Evolutionary conservation across 257 asterid genomes (phyloP).

Genomic region (Solanum ossicruentum): DNA sequence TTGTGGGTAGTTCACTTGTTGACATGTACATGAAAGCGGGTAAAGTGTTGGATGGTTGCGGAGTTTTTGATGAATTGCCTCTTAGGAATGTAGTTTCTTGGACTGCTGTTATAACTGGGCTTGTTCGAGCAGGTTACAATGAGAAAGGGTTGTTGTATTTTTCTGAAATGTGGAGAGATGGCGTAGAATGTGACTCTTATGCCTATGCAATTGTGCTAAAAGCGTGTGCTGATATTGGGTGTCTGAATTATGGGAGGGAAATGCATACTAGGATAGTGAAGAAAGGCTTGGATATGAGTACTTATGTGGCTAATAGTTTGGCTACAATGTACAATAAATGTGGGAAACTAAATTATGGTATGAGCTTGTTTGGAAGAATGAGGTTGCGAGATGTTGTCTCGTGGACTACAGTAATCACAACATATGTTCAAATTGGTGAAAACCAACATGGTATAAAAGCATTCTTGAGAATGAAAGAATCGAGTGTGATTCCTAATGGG

Average conservation of each 20-base stretch:
- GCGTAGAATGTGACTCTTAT: slow-evolving; percentile 53
- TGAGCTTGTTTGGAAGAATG: slow-evolving; percentile 49
- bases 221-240: slow-evolving; percentile 71
- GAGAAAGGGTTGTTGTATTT: slow-evolving; percentile 48
- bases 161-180: slow-evolving; percentile 58
- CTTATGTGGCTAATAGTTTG: slow-evolving; percentile 71
- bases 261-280: slow-evolving; percentile 62
- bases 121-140: slow-evolving; percentile 56
- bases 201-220: slow-evolving; percentile 76
- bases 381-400: slow-evolving; percentile 69
- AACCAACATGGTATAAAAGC: slow-evolving; percentile 41
- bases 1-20: slow-evolving; percentile 73
- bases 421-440: slow-evolving; percentile 56
- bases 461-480: slow-evolving; percentile 49
- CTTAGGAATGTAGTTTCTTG: slow-evolving; percentile 79
- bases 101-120: slow-evolving; percentile 86
- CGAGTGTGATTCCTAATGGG: slow-evolving; percentile 50
- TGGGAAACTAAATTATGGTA: slow-evolving; percentile 45
- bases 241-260: slow-evolving; percentile 50
- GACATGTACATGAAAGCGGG: slow-evolving; percentile 76
- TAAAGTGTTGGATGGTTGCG: slow-evolving; percentile 47
- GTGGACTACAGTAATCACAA: slow-evolving; percentile 63
- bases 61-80: slow-evolving; percentile 68
- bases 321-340: slow-evolving; percentile 82
- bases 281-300: slow-evolving; percentile 43